Evolutionary conservation across 202 grass and related monocot genomes (phyloP).

Genomic region (Setaria viridis): DNA sequence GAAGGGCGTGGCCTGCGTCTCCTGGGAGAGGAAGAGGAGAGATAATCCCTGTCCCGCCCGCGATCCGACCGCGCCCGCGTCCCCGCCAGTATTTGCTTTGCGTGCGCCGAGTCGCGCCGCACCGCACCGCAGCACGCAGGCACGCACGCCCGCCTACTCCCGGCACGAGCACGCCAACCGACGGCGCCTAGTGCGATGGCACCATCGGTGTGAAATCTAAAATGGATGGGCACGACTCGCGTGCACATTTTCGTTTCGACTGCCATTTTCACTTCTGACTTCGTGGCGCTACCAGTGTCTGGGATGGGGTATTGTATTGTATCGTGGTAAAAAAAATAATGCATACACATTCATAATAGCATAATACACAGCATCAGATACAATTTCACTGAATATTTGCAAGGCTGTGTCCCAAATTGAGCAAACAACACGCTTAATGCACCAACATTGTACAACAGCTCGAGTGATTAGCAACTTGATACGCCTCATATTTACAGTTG

Average conservation of each 20-base stretch:
- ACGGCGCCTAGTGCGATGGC: too few species aligned
- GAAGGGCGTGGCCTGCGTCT: neutral
- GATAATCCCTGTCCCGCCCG: too few species aligned
- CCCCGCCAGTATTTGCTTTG: neutral
- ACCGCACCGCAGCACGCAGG: too few species aligned
- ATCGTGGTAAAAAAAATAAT: neutral
- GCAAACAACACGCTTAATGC: neutral
- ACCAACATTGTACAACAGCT: constrained; percentile 12
- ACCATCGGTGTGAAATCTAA: too few species aligned
- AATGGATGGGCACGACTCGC: too few species aligned
- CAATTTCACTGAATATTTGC: neutral
- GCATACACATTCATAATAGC: neutral
- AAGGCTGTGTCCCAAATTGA: neutral
- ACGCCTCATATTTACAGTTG: constrained; percentile 17
- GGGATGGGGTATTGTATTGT: neutral
- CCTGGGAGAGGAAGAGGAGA: too few species aligned
- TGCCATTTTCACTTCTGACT: neutral
- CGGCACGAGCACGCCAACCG: too few species aligned
- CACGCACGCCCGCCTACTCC: neutral
- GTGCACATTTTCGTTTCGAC: too few species aligned
- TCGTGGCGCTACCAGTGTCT: neutral
- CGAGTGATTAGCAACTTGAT: neutral
- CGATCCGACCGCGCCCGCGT: too few species aligned
- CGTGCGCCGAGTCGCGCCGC: neutral
- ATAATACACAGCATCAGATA: neutral